Evolutionary conservation across 2,329 filamentous ascomycete species (phyloP).

Genomic region (Aureobasidium sp.): DNA sequence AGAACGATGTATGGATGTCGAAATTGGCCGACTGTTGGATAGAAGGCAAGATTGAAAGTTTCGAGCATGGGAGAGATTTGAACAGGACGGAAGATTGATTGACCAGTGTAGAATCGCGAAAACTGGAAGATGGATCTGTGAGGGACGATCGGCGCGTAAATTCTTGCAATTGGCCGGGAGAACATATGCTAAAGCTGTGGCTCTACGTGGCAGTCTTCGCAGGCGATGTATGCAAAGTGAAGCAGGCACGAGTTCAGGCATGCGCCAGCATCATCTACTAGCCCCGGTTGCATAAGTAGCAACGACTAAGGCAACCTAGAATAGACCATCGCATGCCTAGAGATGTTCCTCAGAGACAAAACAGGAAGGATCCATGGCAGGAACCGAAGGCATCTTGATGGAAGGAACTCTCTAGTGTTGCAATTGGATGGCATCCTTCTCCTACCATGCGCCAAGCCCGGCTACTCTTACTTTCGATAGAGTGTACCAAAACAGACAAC

Average conservation of each 20-base stretch:
- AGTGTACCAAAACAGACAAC: background rate
- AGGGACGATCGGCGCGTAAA: background rate
- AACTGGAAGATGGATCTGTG: background rate
- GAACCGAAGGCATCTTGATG: background rate
- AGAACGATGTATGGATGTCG: background rate
- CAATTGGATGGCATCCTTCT: background rate
- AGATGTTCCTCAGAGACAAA: background rate
- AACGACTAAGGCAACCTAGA: background rate
- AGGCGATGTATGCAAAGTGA: background rate
- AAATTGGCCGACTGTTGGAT: background rate
- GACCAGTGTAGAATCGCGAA: background rate
- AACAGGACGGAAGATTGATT: background rate
- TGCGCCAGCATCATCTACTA: background rate
- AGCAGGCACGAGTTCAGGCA: background rate
- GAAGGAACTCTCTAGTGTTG: background rate
- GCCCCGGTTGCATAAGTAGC: background rate
- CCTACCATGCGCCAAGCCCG: background rate
- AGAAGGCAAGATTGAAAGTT: background rate
- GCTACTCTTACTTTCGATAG: background rate
- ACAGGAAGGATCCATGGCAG: background rate
- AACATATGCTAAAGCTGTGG: background rate
- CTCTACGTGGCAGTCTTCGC: background rate
- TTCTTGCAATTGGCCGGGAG: background rate
- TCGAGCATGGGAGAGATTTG: background rate
- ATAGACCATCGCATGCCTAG: background rate